Evolutionary conservation across 2,329 filamentous ascomycete species (phyloP), one percentile per base, ranked within the genome.

Genomic region (Thelonectria olida): DNA sequence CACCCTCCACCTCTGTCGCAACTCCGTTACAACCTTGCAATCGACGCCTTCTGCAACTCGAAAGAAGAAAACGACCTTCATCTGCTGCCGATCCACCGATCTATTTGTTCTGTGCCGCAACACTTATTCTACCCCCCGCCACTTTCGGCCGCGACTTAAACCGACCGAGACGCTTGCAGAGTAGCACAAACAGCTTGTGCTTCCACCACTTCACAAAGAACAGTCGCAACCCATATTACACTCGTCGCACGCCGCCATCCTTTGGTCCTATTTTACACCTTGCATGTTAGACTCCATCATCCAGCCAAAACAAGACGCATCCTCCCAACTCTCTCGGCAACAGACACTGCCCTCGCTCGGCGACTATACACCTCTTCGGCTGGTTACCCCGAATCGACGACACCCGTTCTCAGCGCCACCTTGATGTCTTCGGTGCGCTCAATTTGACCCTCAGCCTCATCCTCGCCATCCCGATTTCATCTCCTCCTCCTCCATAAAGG

Each of bases 361-460:
- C 54, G 36, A 54, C 51, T 44, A 10, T 31, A 20, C 36, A 17
- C 34, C 47, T 53, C 17, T 17, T 42, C 19, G 25, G 25, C 36
- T 12, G 23, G 25, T 38, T 19, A 41, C 23, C n/a, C 20, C 36
- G 41, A 49, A 39, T 47, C 15, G 34, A 52, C 55, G 23, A 25
- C 31, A 17, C 27, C 42, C 44, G 8, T 31, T 48, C 17, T n/a
- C 42, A 36, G 28, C 38, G 28, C 23, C 49, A 56, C 12, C 34
- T 49, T 28, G 34, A 53, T 54, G 42, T 42, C 48, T 31, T 41
- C 39, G 36, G 39, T 54, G 52, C 57, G 20, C 52, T 39, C 45
- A 52, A 54, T 54, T 66, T 60, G 53, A 62, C 54, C 56, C 55
- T 58, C 56, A 64, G 58, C 36, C 53, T 58, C 59, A 50, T 49